A percentile compares a stretch with the other conserved stretches of the same genome.
These are phyloP conservation scores for Teunomyces lycoperdinae DNA, from an alignment of 805 yeast genomes.

Conservation along the genomic window DNA sequence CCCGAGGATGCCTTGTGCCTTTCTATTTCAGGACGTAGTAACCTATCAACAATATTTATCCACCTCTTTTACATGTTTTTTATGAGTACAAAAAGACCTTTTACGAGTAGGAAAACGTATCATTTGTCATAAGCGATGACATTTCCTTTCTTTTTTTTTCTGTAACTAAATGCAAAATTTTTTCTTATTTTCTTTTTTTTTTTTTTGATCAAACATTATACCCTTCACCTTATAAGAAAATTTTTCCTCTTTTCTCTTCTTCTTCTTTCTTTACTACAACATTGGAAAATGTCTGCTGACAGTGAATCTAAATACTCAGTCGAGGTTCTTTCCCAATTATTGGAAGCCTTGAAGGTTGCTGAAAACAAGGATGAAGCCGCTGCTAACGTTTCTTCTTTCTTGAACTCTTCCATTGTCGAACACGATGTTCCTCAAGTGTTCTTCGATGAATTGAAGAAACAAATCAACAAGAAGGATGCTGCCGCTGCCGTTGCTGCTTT, in stretches of 20 bases:
- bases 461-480: slow-evolving; percentile 77
- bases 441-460: slow-evolving; percentile 71
- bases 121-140: neutral
- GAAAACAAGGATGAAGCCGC: slow-evolving; percentile 87
- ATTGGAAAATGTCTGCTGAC: slow-evolving; percentile 48
- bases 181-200: neutral
- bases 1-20: neutral
- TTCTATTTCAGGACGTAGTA: too few species aligned
- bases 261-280: slow-evolving; percentile 19
- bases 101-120: neutral
- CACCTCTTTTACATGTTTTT: too few species aligned
- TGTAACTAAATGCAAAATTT: neutral
- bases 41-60: too few species aligned
- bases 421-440: slow-evolving; percentile 94
- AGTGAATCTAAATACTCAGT: slow-evolving; percentile 61
- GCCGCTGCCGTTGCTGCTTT: slow-evolving; percentile 70
- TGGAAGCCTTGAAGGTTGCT: slow-evolving; percentile 89
- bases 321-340: slow-evolving; percentile 89
- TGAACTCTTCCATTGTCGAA: slow-evolving; percentile 96
- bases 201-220: neutral
- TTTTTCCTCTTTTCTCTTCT: slow-evolving; percentile 2
- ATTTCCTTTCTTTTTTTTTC: neutral
- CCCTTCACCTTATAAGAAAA: slow-evolving; percentile 2
- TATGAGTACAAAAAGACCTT: too few species aligned
- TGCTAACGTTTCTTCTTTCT: slow-evolving; percentile 83